phyloP scores from a whole-genome alignment of 148 eudicot species.

The Talinum fruticosum region DNA sequence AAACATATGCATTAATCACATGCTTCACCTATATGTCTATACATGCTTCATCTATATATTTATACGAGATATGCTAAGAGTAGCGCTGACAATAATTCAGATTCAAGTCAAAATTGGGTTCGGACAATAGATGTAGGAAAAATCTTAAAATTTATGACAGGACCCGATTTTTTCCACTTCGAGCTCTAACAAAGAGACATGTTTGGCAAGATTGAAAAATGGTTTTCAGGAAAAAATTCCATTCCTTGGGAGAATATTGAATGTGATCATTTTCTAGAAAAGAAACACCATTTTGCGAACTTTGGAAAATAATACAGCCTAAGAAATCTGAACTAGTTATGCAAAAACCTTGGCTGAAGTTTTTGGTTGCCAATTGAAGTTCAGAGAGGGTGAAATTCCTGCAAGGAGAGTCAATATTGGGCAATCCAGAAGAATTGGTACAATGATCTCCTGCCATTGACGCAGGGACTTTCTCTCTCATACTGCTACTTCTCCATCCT shows the following conservation, averaged over 20 bases:
- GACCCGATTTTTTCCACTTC: too few relatives aligned
- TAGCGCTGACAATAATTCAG: too few relatives aligned
- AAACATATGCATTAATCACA: background rate
- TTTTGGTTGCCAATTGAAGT: constrained; percentile 28
- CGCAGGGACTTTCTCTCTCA: constrained; percentile 39
- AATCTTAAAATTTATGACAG: too few relatives aligned
- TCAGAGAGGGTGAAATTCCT: constrained; percentile 25
- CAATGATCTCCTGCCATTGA: constrained; percentile 11
- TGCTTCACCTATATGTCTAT: background rate
- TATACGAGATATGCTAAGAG: too few relatives aligned
- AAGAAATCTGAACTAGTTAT: background rate
- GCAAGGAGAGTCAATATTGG: constrained; percentile 16
- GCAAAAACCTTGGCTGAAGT: constrained; percentile 28
- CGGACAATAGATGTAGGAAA: too few relatives aligned
- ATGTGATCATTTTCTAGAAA: too few relatives aligned
- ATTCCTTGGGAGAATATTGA: too few relatives aligned
- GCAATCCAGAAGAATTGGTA: background rate
- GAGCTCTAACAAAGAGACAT: too few relatives aligned
- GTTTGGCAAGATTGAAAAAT: background rate
- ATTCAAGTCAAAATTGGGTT: too few relatives aligned
- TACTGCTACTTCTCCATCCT: constrained; percentile 53
- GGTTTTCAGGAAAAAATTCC: background rate
- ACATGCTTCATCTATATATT: too few relatives aligned
- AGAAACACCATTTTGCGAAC: too few relatives aligned
- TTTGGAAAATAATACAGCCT: background rate